Base-by-base conservation (phyloP, 2,329 filamentous ascomycete species). In the Berkeleyomyces rouxiae region DNA sequence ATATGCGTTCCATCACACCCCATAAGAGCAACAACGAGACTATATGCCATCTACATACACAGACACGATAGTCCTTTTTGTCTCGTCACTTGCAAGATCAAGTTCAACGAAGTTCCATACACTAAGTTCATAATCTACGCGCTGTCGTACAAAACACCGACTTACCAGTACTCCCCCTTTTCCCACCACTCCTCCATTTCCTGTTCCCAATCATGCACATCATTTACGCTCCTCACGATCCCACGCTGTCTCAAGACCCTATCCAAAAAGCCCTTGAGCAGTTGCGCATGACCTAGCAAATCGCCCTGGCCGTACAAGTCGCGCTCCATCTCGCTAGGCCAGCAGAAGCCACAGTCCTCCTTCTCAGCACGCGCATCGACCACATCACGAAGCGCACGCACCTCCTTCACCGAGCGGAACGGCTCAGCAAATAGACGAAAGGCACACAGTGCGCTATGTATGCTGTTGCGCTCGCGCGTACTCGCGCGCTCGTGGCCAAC, bases 381-480 rank as follows among this genome's bases (percentile, higher is more conserved):
- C 51, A 72, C 51, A 3, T 66, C 63, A 55, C 71, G 68, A n/a
- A 78, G 66, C 49, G 67, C 66, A 13, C 65, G 63, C 61, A 75
- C 69, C 42, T 67, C 67, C n/a, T 69, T 67, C 7, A 66, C 65
- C 4, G 70, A 68, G 1, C 80, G 71, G 64, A 74, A 70, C 5
- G 74, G 74, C 63, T 77, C 73, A 3, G 75, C 77, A 66, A 80
- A 75, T 3, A 76, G 73, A 10, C 77, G 74, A 68, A 80, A 82
- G 9, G 72, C 72, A 65, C 76, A 79, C 6, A 79, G 66, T 37
- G 73, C 72, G 11, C 61, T 58, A 65, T 67, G 70, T 36, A 74
- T 70, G 10, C 68, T 67, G 66, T 75, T 73, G 63, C 73, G 70
- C 31, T 71, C 67, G 49, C 70, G 68, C 40, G 36, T 47, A 13